Base-by-base conservation (phyloP, 2,329 filamentous ascomycete species). In the Cytospora schulzeri region DNA sequence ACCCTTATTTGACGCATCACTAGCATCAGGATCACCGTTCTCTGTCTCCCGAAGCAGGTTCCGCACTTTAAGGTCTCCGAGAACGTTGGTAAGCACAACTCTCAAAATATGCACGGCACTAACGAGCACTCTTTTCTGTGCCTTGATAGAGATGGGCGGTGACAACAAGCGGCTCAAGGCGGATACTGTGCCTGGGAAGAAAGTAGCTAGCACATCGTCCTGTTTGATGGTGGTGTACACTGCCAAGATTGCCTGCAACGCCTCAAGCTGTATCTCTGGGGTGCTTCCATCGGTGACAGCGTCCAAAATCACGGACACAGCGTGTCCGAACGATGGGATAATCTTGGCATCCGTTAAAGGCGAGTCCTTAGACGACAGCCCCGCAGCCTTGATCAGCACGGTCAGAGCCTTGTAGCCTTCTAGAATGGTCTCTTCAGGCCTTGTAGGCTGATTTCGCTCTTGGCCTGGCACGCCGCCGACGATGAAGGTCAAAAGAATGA, bases 111-210 rank as follows among this genome's bases (percentile, higher is more conserved):
- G 78, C 9, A 96, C 73, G 22, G 85, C 85, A 62, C 78, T 78
- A 28, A 88, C 78, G 8, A 98, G 78, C 0, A 96, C 84, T 50
- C 83, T 85, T 69, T 83, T 88, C 53, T 76, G 75, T 1, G 74
- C 76, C 69, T 83, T 86, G 53, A 81, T 78, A 14, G 84, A 82
- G 50, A 84, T 85, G 0, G 88, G 90, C 0, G 87, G 87, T 5
- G 90, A 89, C 58, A 96, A 78, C 0, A 92, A 79, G 71, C 90
- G 93, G 2, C 90, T 88, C 28, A 99, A 79, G 1, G 88, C 87
- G 3, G 95, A 98, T 0, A 97, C 86, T 0, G 92, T 92, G 12
- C 93, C 92, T 0, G 96, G 95, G 51, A 98, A 81, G 71, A 99
- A 95, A 67, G 86, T 93, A 12, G 92, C 91, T 63, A 96, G 80